Percentiles rank a stretch among this genome's conserved stretches.
phyloP scores from a whole-genome alignment of 2,329 filamentous ascomycete species.

The Fusarium siculi region DNA sequence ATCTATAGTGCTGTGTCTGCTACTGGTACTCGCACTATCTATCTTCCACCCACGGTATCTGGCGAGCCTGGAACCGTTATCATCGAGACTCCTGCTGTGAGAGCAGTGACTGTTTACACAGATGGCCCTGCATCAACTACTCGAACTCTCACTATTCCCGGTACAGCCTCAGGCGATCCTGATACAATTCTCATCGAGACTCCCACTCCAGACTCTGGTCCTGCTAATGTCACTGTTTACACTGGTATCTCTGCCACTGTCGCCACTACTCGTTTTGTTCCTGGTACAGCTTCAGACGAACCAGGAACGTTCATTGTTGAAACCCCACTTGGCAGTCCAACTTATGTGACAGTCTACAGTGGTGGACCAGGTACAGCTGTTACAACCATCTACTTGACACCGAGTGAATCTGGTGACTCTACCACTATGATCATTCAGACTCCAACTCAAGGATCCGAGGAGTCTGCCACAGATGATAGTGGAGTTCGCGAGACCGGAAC shows the following conservation, averaged over 20 bases:
- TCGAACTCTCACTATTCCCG: neutral
- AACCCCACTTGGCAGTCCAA: neutral
- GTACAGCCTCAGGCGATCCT: neutral
- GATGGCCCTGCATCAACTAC: neutral
- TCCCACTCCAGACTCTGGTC: neutral
- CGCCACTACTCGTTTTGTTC: neutral
- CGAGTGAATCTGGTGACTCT: neutral
- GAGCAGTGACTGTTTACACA: neutral
- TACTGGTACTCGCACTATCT: neutral
- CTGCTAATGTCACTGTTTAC: slow-evolving; percentile 3
- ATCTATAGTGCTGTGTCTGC: neutral
- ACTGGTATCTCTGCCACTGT: neutral
- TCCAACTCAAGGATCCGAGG: neutral
- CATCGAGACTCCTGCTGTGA: slow-evolving; percentile 3
- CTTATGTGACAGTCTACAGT: slow-evolving; percentile 1
- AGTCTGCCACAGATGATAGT: neutral
- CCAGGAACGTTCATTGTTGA: slow-evolving; percentile 8
- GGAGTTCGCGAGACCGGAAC: neutral
- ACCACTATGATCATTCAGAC: slow-evolving; percentile 24
- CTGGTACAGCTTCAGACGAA: neutral
- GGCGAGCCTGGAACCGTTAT: slow-evolving; percentile 8
- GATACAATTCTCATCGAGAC: slow-evolving; percentile 11
- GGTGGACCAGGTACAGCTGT: neutral
- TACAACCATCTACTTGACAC: neutral
- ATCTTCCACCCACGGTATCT: neutral